Conservation (phyloP, 2,329 filamentous ascomycete species). For the Pestalotiopsis sp. region DNA sequence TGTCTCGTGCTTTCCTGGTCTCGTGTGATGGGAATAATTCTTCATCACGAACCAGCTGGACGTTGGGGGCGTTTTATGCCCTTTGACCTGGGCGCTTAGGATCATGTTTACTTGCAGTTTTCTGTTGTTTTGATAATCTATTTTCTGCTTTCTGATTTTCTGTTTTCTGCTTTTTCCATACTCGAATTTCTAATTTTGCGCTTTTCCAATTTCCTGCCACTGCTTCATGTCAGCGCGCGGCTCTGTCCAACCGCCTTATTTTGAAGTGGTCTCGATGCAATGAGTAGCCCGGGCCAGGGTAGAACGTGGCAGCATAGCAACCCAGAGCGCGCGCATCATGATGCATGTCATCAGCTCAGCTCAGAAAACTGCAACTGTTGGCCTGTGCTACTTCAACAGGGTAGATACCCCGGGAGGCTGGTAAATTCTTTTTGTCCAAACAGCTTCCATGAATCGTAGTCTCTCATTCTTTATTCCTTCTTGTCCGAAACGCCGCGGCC, state of each 20-base stretch:
- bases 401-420: conserved; percentile 19
- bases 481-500: conserved; percentile 17
- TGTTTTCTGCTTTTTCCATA: background rate
- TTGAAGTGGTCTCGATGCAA: conserved; percentile 11
- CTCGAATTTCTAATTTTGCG: background rate
- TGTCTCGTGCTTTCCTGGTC: background rate
- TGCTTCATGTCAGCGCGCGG: background rate
- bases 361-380: conserved; percentile 19
- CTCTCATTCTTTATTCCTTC: conserved; percentile 3
- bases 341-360: conserved; percentile 23
- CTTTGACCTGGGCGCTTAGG: background rate
- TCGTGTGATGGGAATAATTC: background rate
- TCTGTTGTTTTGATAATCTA: background rate
- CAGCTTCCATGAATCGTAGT: background rate
- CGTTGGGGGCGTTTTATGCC: background rate
- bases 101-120: background rate
- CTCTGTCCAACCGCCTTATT: background rate
- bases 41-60: background rate
- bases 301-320: conserved; percentile 9
- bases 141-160: background rate
- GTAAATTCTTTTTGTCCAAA: conserved; percentile 21
- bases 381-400: conserved; percentile 15
- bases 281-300: conserved; percentile 17
- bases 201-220: background rate
- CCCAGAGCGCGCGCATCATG: conserved; percentile 26